Evolutionary conservation across 2,329 filamentous ascomycete genomes (phyloP).

Genomic region (Phaeophleospora eucalypticola): DNA sequence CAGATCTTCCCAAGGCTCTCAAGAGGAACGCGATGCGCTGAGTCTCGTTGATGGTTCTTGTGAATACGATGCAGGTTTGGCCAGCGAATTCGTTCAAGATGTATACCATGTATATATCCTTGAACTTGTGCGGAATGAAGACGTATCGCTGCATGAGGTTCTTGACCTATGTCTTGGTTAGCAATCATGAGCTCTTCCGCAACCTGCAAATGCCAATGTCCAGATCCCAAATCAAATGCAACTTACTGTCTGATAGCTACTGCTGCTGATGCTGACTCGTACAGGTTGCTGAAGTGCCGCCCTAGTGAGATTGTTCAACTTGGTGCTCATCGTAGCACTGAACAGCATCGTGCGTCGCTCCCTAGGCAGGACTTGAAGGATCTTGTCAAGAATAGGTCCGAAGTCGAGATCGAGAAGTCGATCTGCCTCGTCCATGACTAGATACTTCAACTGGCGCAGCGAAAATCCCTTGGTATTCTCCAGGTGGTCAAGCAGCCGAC

Average conservation of each 20-base stretch:
- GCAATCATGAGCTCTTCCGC: no score
- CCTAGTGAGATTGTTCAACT: constrained; percentile 87
- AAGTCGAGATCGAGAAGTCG: constrained; percentile 91
- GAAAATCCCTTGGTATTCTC: constrained; percentile 98
- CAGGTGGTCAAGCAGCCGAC: constrained; percentile 82
- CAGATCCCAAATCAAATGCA: not conserved
- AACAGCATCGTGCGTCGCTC: constrained; percentile 81
- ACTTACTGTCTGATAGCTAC: constrained; percentile 75
- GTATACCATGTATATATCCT: constrained; percentile 85
- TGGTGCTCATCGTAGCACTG: constrained; percentile 88
- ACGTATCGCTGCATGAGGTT: constrained; percentile 82
- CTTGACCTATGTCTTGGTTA: constrained; percentile 57
- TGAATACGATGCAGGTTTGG: constrained; percentile 86
- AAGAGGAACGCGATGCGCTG: constrained; percentile 81
- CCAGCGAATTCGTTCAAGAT: constrained; percentile 82
- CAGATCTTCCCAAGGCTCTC: constrained; percentile 78
- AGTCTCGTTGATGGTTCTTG: constrained; percentile 84
- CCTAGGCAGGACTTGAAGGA: constrained; percentile 79
- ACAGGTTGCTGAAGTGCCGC: constrained; percentile 82
- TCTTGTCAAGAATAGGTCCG: constrained; percentile 85
- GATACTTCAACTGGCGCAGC: constrained; percentile 72
- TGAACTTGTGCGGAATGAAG: constrained; percentile 80
- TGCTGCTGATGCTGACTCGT: constrained; percentile 73
- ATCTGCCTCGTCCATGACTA: constrained; percentile 95
- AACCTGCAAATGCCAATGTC: no score